Conservation (phyloP, 139 green algal genomes). For the Coccomyxa sp. region DNA sequence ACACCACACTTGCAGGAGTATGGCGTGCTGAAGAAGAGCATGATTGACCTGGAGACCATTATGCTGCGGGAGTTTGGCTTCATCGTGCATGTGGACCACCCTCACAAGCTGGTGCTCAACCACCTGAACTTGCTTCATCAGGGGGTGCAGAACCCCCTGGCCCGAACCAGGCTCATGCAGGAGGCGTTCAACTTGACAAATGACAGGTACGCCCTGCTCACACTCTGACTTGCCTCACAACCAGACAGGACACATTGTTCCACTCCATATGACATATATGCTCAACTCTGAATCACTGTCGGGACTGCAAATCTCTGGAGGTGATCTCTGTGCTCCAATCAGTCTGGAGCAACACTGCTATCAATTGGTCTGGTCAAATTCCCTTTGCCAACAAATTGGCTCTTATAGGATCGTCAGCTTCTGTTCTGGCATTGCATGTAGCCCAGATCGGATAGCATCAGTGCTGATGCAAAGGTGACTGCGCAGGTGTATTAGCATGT, state of each 20-base stretch:
- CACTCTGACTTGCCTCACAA: not conserved
- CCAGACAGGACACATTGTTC: not conserved
- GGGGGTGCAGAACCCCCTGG: slow-evolving; percentile 4
- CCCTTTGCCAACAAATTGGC: too few species aligned
- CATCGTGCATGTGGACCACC: slow-evolving; percentile 84
- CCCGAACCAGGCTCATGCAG: slow-evolving; percentile 49
- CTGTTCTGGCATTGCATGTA: too few species aligned
- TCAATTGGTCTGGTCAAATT: too few species aligned
- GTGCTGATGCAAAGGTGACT: too few species aligned
- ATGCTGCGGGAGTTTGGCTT: slow-evolving; percentile 84
- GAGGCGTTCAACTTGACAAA: slow-evolving; percentile 86
- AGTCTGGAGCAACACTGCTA: too few species aligned
- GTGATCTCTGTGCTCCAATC: too few species aligned
- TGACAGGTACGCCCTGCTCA: slow-evolving; percentile 59
- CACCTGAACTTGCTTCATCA: slow-evolving; percentile 58
- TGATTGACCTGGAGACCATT: slow-evolving; percentile 71
- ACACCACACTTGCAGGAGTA: slow-evolving; percentile 45
- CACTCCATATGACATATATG: too few species aligned
- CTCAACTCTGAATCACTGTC: too few species aligned
- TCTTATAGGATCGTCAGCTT: too few species aligned
- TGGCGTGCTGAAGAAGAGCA: slow-evolving; percentile 50
- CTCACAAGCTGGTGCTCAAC: slow-evolving; percentile 87
- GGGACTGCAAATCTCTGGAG: too few species aligned
- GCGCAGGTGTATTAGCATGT: too few species aligned
- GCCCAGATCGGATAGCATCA: too few species aligned